Base-by-base conservation (phyloP, 441 rosid genomes). In the Melastoma candidum region DNA sequence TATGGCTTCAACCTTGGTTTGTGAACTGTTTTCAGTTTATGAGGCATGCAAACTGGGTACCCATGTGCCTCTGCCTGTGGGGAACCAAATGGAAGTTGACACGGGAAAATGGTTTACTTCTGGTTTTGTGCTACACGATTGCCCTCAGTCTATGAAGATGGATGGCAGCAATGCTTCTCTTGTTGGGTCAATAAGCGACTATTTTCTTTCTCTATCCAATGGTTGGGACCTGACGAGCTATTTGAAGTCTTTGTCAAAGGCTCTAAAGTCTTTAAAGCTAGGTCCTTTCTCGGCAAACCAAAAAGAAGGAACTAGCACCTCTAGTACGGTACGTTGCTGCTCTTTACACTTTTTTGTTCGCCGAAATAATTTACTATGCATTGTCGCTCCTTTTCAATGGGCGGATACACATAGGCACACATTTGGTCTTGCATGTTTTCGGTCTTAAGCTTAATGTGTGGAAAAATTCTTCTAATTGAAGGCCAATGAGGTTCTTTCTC, bases 101-200 rank as follows among this genome's bases (percentile, higher is more conserved):
- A 59, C 83, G 27, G 95, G 88, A 58, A 90, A 81, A 74, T 67
- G 63, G 44, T 79, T 87, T 25, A 68, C 82, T 57, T 69, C 90
- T 65, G 97, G 98, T 50, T 95, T 90, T 78, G 86, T 95, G 63
- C 80, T 87, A 50, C 87, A 90, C 64, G 95, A 87, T 79, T 95
- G 95, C 66, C 99, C 99, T 64, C 97, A 87, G 56, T 85, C 99
- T 54, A 84, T 95, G 99, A 95, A 90, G 82, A 90, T 90, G 72
- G 95, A 90, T 69, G 85, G 95, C 77, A 85, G 78, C 64, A 84
- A 79, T 63, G 80, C 97, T 57, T 95, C 97, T 59, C 90, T 90
- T 47, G 79, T 95, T 63, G 99, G 98, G 73, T 90, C 97, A 25
- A 81, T 90, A 66, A 95, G 98, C 29, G 99, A 95, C 67, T 95